phyloP scores from a whole-genome alignment of 768 basidiomycete genomes.

The Rossbeevera mucosa region DNA sequence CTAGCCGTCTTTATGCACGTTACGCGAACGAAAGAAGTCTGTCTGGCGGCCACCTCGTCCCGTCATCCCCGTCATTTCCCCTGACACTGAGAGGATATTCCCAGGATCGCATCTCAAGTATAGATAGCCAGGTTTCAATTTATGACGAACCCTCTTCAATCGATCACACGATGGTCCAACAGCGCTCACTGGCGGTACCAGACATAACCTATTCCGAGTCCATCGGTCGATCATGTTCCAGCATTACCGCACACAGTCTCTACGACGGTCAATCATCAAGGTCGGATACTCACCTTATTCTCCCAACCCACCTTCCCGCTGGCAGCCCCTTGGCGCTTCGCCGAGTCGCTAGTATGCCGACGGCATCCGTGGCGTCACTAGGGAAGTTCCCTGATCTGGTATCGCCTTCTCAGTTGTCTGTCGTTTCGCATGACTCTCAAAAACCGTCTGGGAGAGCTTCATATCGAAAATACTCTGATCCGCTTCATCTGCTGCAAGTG shows the following conservation, averaged over 20 bases:
- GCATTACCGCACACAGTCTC: not conserved
- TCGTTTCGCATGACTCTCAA: constrained; percentile 10
- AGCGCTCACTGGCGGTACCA: not conserved
- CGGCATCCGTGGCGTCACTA: not conserved
- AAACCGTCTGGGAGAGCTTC: constrained; percentile 26
- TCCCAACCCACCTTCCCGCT: not conserved
- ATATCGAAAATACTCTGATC: not conserved
- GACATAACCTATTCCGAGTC: not conserved
- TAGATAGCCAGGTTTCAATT: not conserved
- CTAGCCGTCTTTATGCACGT: constrained; percentile 2
- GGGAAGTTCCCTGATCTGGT: not conserved
- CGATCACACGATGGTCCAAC: not conserved
- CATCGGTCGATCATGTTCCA: not conserved
- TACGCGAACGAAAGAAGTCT: not conserved
- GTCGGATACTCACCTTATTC: not conserved
- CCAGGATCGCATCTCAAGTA: not conserved
- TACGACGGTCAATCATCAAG: not conserved
- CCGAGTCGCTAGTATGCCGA: not conserved
- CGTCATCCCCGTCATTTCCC: not conserved
- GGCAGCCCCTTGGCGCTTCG: not conserved
- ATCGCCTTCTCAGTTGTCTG: not conserved
- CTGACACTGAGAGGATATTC: not conserved
- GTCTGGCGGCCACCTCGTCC: not conserved
- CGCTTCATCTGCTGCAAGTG: not conserved
- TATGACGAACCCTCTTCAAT: not conserved